A percentile compares a stretch with the other conserved stretches of the same genome.
These are phyloP conservation scores for Endothia cerciana DNA, from an alignment of 2,329 filamentous ascomycete species.

Conservation along the genomic window DNA sequence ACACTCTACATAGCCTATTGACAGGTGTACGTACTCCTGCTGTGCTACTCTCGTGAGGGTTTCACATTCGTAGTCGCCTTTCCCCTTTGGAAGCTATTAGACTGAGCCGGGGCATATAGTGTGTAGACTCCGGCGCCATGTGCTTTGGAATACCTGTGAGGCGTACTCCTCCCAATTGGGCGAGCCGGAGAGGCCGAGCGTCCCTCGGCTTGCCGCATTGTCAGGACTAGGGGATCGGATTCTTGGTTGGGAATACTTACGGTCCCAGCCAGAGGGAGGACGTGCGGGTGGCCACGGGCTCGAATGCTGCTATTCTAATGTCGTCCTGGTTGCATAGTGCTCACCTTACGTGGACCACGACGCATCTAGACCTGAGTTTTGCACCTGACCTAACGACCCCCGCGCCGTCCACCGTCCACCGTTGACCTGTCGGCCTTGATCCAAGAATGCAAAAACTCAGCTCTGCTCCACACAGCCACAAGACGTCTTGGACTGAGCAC, in stretches of 20 bases:
- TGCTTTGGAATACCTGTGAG: not conserved
- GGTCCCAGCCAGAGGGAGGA: not conserved
- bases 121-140: not conserved
- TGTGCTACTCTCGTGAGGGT: not conserved
- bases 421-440: not conserved
- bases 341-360: slow-evolving; percentile 1
- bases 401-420: not conserved
- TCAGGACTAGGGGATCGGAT: not conserved
- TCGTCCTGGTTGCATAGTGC: not conserved
- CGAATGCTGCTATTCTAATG: not conserved
- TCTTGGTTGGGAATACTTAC: not conserved
- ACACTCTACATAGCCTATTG: not conserved
- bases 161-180: not conserved
- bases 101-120: not conserved
- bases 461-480: slow-evolving; percentile 11
- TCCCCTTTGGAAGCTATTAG: not conserved
- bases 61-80: not conserved
- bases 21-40: not conserved
- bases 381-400: not conserved
- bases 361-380: not conserved
- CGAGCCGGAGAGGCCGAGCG: not conserved
- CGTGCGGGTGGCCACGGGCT: not conserved
- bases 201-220: slow-evolving; percentile 5
- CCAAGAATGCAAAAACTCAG: not conserved
- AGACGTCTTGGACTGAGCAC: not conserved